Percentiles rank a stretch among this genome's conserved stretches.
Evolutionary conservation across 306 rosid species (phyloP).

Genomic region (Rosa lucieae): DNA sequence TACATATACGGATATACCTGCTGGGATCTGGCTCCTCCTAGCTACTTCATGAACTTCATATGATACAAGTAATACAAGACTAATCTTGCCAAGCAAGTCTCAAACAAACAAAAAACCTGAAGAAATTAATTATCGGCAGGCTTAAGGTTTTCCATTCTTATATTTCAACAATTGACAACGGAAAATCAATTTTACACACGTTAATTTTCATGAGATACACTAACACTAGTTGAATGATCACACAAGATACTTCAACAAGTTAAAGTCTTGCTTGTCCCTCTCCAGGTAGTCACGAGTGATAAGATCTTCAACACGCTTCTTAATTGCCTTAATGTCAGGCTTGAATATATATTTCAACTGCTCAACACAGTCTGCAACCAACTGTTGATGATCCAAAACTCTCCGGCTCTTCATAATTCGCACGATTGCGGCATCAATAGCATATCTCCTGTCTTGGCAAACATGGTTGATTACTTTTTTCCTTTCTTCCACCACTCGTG

Average conservation of each 20-base stretch:
- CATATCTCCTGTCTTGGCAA: conserved; percentile 58
- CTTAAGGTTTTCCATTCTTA: too few relatives aligned
- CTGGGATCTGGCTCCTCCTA: too few relatives aligned
- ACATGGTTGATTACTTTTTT: conserved; percentile 60
- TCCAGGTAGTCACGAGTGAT: conserved; percentile 59
- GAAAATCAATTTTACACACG: too few relatives aligned
- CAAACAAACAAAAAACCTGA: too few relatives aligned
- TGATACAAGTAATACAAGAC: too few relatives aligned
- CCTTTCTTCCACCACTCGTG: conserved; percentile 51
- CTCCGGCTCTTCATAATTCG: conserved; percentile 74
- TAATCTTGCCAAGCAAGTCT: too few relatives aligned
- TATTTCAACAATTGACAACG: too few relatives aligned
- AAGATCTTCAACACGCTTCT: conserved; percentile 41
- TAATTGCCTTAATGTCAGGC: conserved; percentile 40
- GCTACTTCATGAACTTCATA: too few relatives aligned
- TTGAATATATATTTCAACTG: conserved; percentile 60
- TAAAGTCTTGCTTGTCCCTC: conserved; percentile 53
- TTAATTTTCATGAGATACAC: too few relatives aligned
- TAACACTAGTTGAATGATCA: conserved; percentile 9
- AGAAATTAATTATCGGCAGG: too few relatives aligned
- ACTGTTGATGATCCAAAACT: conserved; percentile 48
- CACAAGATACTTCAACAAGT: conserved; percentile 49
- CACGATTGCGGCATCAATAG: conserved; percentile 71
- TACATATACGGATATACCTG: too few relatives aligned
- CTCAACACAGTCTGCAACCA: conserved; percentile 62